phyloP scores from a whole-genome alignment of 2,329 filamentous ascomycete species.

The Bretziella fagacearum region DNA sequence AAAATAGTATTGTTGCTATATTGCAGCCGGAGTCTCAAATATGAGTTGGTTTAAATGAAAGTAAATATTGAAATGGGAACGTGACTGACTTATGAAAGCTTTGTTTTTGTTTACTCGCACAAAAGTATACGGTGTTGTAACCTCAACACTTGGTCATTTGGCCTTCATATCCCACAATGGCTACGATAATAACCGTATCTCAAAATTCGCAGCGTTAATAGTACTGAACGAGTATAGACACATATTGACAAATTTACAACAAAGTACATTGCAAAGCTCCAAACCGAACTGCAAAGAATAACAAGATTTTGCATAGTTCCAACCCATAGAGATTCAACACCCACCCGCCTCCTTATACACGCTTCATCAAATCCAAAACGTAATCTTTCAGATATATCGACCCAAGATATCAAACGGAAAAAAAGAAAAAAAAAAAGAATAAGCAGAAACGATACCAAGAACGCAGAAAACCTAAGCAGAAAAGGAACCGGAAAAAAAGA shows the following conservation, averaged over 20 bases:
- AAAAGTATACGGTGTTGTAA: no score
- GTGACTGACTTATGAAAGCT: no score
- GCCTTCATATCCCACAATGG: no score
- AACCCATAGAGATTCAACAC: background rate
- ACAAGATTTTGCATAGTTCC: background rate
- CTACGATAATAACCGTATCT: no score
- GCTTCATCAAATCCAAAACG: background rate
- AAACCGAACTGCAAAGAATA: no score
- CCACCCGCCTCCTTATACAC: background rate
- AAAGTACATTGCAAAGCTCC: no score
- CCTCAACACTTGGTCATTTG: no score
- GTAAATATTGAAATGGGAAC: no score
- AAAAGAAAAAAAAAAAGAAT: constrained; percentile 5
- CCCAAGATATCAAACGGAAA: background rate
- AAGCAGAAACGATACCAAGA: background rate
- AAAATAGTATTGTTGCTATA: background rate
- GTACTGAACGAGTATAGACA: no score
- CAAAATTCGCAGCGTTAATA: no score
- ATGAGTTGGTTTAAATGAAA: background rate
- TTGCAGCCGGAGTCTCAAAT: background rate
- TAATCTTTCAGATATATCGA: background rate
- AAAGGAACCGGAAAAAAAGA: constrained; percentile 4
- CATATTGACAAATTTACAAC: no score
- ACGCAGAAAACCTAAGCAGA: background rate
- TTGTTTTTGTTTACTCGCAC: no score